Evolutionary conservation across 164 flowering plant species (phyloP).

Genomic region (Sextonia rubra): DNA sequence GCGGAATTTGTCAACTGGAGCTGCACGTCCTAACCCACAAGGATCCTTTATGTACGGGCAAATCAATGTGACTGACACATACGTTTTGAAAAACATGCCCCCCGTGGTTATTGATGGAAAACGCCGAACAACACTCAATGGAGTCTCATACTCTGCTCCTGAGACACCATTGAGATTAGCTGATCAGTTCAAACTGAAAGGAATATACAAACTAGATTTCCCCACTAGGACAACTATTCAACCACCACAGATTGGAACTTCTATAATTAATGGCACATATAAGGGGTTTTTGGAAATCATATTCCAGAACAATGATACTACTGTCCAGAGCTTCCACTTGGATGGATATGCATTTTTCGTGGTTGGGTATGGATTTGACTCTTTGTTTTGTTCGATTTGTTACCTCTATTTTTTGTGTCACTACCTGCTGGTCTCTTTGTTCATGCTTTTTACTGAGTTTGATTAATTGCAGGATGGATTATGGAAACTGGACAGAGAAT

Average conservation of each 20-base stretch:
- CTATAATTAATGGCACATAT: slow-evolving; percentile 82
- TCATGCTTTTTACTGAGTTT: neutral
- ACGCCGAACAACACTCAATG: slow-evolving; percentile 59
- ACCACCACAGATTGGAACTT: slow-evolving; percentile 56
- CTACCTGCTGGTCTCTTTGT: neutral
- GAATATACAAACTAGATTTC: slow-evolving; percentile 78
- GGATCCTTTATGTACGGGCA: slow-evolving; percentile 91
- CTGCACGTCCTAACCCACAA: slow-evolving; percentile 97
- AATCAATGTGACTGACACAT: slow-evolving; percentile 88
- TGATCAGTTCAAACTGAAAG: slow-evolving; percentile 58
- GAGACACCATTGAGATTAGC: slow-evolving; percentile 84
- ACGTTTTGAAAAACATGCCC: slow-evolving; percentile 64
- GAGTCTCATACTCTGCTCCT: slow-evolving; percentile 72
- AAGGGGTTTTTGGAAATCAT: slow-evolving; percentile 88
- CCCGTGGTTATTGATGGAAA: slow-evolving; percentile 64
- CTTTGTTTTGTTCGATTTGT: neutral
- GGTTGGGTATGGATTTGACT: slow-evolving; percentile 63
- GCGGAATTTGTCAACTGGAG: slow-evolving; percentile 90
- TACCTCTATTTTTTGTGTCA: neutral
- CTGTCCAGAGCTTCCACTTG: slow-evolving; percentile 79
- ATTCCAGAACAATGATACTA: slow-evolving; percentile 87
- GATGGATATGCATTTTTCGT: slow-evolving; percentile 92
- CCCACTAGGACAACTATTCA: slow-evolving; percentile 66
- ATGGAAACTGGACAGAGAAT: slow-evolving; percentile 74
- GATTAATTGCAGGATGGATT: slow-evolving; percentile 64